A percentile compares a stretch with the other conserved stretches of the same genome.
These are phyloP conservation scores for Grammothele lineata DNA, from an alignment of 768 basidiomycete genomes.

Conservation along the genomic window DNA sequence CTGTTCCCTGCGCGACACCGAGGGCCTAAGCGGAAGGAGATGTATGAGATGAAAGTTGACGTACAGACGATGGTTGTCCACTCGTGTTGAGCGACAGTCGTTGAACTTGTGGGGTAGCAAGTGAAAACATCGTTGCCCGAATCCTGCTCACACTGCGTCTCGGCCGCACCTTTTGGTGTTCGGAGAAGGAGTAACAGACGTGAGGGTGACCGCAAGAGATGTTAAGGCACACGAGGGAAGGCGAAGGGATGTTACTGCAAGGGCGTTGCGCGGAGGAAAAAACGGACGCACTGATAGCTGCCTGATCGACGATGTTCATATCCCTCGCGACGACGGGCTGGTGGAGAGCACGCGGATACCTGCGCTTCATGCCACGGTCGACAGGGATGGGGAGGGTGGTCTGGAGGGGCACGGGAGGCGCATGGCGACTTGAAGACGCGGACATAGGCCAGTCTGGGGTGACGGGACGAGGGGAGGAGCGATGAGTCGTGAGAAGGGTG, in stretches of 20 bases:
- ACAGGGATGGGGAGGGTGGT: conserved; percentile 3
- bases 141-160: conserved; percentile 38
- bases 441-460: conserved; percentile 20
- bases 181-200: not conserved
- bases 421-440: conserved; percentile 8
- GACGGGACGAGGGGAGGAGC: conserved; percentile 16
- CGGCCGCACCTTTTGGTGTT: conserved; percentile 34
- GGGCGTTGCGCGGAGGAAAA: not conserved
- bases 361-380: conserved; percentile 9
- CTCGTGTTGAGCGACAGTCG: conserved; percentile 63
- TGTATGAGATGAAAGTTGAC: conserved; percentile 32
- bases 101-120: conserved; percentile 63
- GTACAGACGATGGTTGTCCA: conserved; percentile 78
- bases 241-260: not conserved
- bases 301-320: conserved; percentile 16
- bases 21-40: conserved; percentile 10
- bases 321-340: conserved; percentile 15
- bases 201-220: no score
- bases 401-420: conserved; percentile 8
- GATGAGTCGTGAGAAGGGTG: conserved; percentile 14
- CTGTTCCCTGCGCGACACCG: conserved; percentile 61
- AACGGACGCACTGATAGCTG: conserved; percentile 15
- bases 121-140: conserved; percentile 72
- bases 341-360: conserved; percentile 11
- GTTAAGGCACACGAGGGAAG: no score